phyloP scores from a whole-genome alignment of 352 stramenopile species.

The Pythium scleroteichum region DNA sequence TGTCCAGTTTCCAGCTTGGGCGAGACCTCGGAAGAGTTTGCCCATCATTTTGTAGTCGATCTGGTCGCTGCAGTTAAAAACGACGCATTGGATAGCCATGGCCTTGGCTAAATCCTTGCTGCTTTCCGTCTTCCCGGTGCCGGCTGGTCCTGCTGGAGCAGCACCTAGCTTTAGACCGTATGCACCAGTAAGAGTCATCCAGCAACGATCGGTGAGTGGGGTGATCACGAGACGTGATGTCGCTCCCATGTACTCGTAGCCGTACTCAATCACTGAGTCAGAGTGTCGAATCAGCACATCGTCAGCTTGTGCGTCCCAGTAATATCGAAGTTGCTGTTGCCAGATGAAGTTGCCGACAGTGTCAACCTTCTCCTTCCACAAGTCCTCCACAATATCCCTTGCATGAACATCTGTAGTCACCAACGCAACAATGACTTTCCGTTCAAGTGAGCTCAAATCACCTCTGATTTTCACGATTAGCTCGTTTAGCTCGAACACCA shows the following conservation, averaged over 20 bases:
- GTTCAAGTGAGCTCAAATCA: constrained; percentile 83
- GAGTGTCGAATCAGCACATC: constrained; percentile 90
- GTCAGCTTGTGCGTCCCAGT: constrained; percentile 89
- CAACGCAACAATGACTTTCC: constrained; percentile 93
- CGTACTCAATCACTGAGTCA: constrained; percentile 88
- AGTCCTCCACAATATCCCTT: constrained; percentile 83
- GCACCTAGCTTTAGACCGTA: constrained; percentile 93
- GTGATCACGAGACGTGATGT: constrained; percentile 89
- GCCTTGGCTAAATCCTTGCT: constrained; percentile 95
- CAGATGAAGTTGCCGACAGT: constrained; percentile 91
- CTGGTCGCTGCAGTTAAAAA: constrained; percentile 96
- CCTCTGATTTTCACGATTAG: constrained; percentile 92
- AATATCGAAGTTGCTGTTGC: constrained; percentile 94
- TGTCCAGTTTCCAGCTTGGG: constrained; percentile 88
- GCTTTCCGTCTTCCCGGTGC: constrained; percentile 96
- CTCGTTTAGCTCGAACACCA: constrained; percentile 86
- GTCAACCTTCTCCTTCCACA: constrained; percentile 70
- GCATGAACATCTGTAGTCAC: constrained; percentile 93
- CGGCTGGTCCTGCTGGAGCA: constrained; percentile 91
- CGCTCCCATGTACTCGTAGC: constrained; percentile 95
- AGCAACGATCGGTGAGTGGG: constrained; percentile 93
- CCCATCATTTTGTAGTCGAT: constrained; percentile 98
- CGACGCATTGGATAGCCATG: constrained; percentile 93
- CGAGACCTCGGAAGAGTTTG: constrained; percentile 93
- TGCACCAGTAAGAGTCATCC: constrained; percentile 94